Percentiles rank a stretch among this genome's conserved stretches.
Evolutionary conservation across 2,329 filamentous ascomycete genomes (phyloP).

Genomic region (Aureobasidium uvarum): DNA sequence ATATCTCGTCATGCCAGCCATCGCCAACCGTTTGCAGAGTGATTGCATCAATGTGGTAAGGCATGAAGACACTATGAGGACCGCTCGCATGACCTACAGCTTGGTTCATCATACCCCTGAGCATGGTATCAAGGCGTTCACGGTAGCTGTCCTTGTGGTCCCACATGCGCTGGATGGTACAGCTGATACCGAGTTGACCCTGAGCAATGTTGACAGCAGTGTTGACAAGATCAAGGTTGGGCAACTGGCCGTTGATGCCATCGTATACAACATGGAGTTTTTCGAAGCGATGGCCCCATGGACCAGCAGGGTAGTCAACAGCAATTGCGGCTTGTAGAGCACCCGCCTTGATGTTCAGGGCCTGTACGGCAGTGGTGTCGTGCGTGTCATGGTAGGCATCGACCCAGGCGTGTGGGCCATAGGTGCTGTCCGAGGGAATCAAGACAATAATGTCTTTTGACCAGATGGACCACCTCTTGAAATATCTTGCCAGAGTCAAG

Average conservation of each 20-base stretch:
- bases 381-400: conserved; percentile 96
- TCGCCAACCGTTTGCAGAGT: conserved; percentile 86
- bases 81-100: conserved; percentile 85
- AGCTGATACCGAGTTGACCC: conserved; percentile 87
- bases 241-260: conserved; percentile 90
- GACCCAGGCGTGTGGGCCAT: conserved; percentile 93
- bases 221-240: conserved; percentile 95
- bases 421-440: conserved; percentile 81
- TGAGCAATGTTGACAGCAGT: conserved; percentile 83
- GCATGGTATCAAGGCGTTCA: conserved; percentile 81
- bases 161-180: conserved; percentile 83
- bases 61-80: conserved; percentile 92
- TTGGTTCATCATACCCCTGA: conserved; percentile 89
- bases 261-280: conserved; percentile 91
- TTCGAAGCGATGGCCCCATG: conserved; percentile 76
- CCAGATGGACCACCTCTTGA: conserved; percentile 97
- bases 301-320: conserved; percentile 75
- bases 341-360: conserved; percentile 85
- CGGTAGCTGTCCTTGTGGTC: conserved; percentile 72
- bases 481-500: conserved; percentile 86
- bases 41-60: conserved; percentile 95
- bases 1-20: conserved; percentile 98
- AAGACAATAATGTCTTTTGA: conserved; percentile 97
- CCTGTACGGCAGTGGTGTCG: conserved; percentile 64
- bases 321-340: conserved; percentile 89